phyloP scores from a whole-genome alignment of 352 stramenopile genomes.

The Phytopythium litorale region DNA sequence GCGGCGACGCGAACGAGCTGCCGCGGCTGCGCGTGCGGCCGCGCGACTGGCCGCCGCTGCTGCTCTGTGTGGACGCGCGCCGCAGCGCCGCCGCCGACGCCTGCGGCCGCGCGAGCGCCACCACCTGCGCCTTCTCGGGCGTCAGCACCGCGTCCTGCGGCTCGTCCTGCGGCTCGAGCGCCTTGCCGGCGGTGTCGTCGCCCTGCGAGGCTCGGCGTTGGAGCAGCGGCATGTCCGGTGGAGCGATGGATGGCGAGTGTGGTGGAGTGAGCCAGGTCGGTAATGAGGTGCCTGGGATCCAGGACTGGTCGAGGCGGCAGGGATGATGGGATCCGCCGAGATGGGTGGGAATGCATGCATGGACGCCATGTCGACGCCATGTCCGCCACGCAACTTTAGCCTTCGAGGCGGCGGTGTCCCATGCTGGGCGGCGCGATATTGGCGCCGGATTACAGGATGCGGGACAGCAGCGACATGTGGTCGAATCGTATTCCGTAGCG shows the following conservation, averaged over 20 bases:
- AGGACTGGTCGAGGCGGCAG: not conserved
- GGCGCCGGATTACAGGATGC: too few relatives aligned
- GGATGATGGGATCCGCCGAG: not conserved
- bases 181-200: not conserved
- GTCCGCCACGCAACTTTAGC: too few relatives aligned
- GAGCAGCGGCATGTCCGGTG: not conserved
- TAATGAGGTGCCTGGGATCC: not conserved
- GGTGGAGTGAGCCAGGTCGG: not conserved
- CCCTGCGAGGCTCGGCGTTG: not conserved
- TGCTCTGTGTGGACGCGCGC: conserved; percentile 6
- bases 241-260: not conserved
- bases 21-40: conserved; percentile 5
- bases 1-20: conserved; percentile 14
- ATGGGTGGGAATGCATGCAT: not conserved
- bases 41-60: conserved; percentile 2
- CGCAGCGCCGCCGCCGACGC: conserved; percentile 2
- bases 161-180: not conserved
- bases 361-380: not conserved
- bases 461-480: too few relatives aligned
- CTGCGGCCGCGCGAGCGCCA: conserved; percentile 10
- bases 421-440: too few relatives aligned
- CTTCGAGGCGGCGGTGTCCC: too few relatives aligned
- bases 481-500: too few relatives aligned
- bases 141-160: conserved; percentile 8
- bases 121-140: conserved; percentile 14